Evolutionary conservation across 164 flowering plant genomes (phyloP).

Genomic region (Magnolia kwangsiensis): DNA sequence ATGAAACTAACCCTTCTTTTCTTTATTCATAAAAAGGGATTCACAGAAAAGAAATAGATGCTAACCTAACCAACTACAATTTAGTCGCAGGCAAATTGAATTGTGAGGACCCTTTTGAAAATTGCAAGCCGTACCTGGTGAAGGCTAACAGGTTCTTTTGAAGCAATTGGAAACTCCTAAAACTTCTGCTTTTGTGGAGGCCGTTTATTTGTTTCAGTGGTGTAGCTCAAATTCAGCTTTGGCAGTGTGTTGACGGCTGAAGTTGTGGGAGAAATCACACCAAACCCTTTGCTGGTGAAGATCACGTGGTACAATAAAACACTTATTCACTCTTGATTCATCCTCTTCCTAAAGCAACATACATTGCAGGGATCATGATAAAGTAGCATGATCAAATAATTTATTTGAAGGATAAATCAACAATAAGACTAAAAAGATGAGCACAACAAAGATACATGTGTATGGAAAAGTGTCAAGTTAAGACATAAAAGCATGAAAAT

Average conservation of each 20-base stretch:
- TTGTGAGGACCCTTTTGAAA: background rate
- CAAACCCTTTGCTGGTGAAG: no score
- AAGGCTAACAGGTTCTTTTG: constrained; percentile 31
- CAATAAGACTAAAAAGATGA: no score
- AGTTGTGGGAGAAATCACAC: constrained; percentile 27
- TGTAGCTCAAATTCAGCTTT: constrained; percentile 22
- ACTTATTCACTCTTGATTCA: no score
- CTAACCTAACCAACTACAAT: background rate
- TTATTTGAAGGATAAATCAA: no score
- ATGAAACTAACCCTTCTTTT: background rate
- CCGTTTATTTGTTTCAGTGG: constrained; percentile 39
- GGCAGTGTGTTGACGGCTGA: constrained; percentile 25
- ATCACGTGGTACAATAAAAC: no score
- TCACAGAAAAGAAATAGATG: background rate
- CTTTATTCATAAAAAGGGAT: background rate
- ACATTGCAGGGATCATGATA: no score
- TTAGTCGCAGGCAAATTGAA: no score
- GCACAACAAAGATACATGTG: no score
- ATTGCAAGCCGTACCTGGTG: constrained; percentile 50
- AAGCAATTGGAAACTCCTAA: constrained; percentile 69
- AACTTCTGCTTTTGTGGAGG: constrained; percentile 74
- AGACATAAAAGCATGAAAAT: no score
- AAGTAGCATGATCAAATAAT: no score
- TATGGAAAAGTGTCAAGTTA: no score
- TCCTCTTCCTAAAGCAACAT: no score